Evolutionary conservation across 2,329 filamentous ascomycete genomes (phyloP).

Genomic region (Fusarium sp.): DNA sequence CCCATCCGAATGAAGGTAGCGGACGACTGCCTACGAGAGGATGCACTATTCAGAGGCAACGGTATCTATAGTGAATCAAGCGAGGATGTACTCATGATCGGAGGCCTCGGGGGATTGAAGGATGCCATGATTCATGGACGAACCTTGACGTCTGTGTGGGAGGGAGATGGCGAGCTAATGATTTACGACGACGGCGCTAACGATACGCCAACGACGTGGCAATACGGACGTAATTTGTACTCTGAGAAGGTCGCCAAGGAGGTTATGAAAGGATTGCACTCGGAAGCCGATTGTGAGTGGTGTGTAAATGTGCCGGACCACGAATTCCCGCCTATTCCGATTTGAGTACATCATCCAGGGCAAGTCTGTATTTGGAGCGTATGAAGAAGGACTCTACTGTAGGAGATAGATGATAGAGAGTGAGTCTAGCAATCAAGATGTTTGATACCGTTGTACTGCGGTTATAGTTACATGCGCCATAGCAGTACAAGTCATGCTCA

Average conservation of each 20-base stretch:
- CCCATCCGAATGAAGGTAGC: accelerated
- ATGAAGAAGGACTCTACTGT: too few relatives aligned
- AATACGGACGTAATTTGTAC: not conserved
- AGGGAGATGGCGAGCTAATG: not conserved
- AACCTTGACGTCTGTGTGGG: accelerated
- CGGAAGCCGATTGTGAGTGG: not conserved
- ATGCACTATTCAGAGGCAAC: not conserved
- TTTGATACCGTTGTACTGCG: too few relatives aligned
- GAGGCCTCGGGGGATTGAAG: not conserved
- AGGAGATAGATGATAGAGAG: too few relatives aligned
- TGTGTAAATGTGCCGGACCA: not conserved
- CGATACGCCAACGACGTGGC: not conserved
- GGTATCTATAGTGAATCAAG: accelerated
- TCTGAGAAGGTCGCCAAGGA: not conserved
- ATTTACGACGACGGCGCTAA: not conserved
- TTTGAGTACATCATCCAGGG: not conserved
- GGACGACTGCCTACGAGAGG: too few relatives aligned
- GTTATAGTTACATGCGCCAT: too few relatives aligned
- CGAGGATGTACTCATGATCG: not conserved
- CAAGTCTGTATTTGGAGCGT: too few relatives aligned
- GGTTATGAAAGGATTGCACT: not conserved
- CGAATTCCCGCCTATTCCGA: too few relatives aligned
- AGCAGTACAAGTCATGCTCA: too few relatives aligned
- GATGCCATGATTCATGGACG: not conserved
- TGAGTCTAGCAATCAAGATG: too few relatives aligned